These are phyloP conservation scores for Rhinocladiella similis DNA, from an alignment of 2,329 filamentous ascomycete genomes.

Conservation along the genomic window DNA sequence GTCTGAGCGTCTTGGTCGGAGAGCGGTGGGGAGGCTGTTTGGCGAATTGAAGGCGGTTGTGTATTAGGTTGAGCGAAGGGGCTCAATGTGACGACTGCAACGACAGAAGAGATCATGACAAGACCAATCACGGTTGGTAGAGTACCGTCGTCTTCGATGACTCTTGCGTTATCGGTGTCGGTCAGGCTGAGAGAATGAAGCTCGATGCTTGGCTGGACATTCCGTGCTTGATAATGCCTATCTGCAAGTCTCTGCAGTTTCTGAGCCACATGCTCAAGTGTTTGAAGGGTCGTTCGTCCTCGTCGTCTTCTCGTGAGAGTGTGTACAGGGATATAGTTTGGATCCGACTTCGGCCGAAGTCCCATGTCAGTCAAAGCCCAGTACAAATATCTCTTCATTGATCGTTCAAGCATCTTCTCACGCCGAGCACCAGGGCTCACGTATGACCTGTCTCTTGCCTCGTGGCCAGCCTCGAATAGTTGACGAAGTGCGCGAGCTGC, in stretches of 20 bases:
- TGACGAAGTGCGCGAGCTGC: conserved; percentile 53
- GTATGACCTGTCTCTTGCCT: conserved; percentile 52
- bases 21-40: conserved; percentile 7
- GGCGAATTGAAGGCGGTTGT: conserved; percentile 9
- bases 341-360: conserved; percentile 37
- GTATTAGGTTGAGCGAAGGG: background rate
- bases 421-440: conserved; percentile 33
- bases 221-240: conserved; percentile 41
- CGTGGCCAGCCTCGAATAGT: conserved; percentile 52
- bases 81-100: conserved; percentile 54
- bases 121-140: conserved; percentile 57
- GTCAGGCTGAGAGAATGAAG: background rate
- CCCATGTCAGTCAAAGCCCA: conserved; percentile 55
- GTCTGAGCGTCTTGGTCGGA: conserved; percentile 1
- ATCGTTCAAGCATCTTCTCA: conserved; percentile 26
- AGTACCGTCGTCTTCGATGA: conserved; percentile 21
- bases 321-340: conserved; percentile 46
- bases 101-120: conserved; percentile 53
- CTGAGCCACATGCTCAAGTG: conserved; percentile 44
- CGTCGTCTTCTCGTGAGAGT: conserved; percentile 44
- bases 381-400: conserved; percentile 50
- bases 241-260: conserved; percentile 46
- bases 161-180: conserved; percentile 12
- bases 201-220: conserved; percentile 23
- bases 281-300: conserved; percentile 40